phyloP scores from a whole-genome alignment of 257 asterid genomes.

The Nicotiana tomentosiformis region DNA sequence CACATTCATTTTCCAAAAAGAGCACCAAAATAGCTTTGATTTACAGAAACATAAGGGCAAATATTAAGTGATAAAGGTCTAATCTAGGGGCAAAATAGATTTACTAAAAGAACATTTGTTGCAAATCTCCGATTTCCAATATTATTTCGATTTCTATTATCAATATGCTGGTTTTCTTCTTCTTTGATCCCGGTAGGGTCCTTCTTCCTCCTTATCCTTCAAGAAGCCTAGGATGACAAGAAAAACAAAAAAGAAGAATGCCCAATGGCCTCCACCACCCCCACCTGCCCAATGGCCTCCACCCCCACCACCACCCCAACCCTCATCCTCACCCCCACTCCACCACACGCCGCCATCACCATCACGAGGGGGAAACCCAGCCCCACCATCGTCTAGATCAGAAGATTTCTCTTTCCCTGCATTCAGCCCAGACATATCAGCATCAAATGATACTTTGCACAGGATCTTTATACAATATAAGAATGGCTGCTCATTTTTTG shows the following conservation, averaged over 20 bases:
- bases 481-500: too few species aligned
- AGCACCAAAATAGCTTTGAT: too few species aligned
- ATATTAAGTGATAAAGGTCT: too few species aligned
- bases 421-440: constrained; percentile 3
- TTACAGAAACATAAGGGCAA: too few species aligned
- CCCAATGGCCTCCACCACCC: constrained; percentile 70
- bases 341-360: constrained; percentile 27
- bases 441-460: not conserved
- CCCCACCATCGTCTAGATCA: constrained; percentile 77
- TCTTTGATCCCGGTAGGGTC: constrained; percentile 37
- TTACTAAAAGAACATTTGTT: too few species aligned
- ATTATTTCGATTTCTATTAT: not conserved
- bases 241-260: constrained; percentile 63
- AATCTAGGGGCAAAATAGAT: too few species aligned
- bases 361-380: constrained; percentile 79
- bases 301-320: not conserved
- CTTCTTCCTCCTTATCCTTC: constrained; percentile 59
- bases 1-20: too few species aligned
- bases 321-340: constrained; percentile 47
- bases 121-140: too few species aligned
- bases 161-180: not conserved
- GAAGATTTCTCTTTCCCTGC: constrained; percentile 75
- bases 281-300: constrained; percentile 18
- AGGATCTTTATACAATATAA: not conserved
- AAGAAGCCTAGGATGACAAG: constrained; percentile 58